Evolutionary conservation across 371 early-diverging fungal species (phyloP), one percentile per base, ranked within the genome.

Genomic region (Mucor ambiguus): DNA sequence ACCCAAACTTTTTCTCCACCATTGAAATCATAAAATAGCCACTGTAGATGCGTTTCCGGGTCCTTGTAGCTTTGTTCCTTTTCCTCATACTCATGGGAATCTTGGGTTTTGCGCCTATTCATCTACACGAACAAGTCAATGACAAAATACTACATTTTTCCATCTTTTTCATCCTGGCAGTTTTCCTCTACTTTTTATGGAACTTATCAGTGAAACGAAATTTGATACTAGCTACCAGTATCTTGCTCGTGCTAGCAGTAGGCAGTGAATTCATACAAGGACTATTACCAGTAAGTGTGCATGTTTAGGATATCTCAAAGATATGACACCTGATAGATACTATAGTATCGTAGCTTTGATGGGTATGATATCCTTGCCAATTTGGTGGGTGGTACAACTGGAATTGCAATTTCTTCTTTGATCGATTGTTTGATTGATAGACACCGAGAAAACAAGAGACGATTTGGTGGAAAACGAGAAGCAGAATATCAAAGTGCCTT

Each of bases 321-420:
- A 28, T 26, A 8, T 28, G 26, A 32, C 9, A 35, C 6, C 28
- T 20, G 46, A 28, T 61, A 33, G 10, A 22, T 2, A 1, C 0
- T 16, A 11, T 38, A 81, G 84, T 83, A 83, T 67, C 78, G 81
- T n/a, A 71, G 74, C 11, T 83, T 81, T 69, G 84, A 83, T 72
- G 33, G 55, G 1, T 63, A 79, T 35, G 81, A 83, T 60, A 83
- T 81, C n/a, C n/a, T 74, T 1, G 74, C 81, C n/a, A 83, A 83
- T 64, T 6, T 80, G 22, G 1, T 68, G 22, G 83, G 83, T 18
- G 74, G 81, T 3, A 32, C 58, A 3, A 30, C 54, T 4, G 83
- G 83, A 2, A 63, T 83, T n/a, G n/a, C 41, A 22, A 29, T 64
- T 3, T 79, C 83, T 20, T 71, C 66, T 28, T 16, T 60, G 1